These are phyloP conservation scores for Mycena venus DNA, from an alignment of 768 basidiomycete genomes.

Conservation along the genomic window DNA sequence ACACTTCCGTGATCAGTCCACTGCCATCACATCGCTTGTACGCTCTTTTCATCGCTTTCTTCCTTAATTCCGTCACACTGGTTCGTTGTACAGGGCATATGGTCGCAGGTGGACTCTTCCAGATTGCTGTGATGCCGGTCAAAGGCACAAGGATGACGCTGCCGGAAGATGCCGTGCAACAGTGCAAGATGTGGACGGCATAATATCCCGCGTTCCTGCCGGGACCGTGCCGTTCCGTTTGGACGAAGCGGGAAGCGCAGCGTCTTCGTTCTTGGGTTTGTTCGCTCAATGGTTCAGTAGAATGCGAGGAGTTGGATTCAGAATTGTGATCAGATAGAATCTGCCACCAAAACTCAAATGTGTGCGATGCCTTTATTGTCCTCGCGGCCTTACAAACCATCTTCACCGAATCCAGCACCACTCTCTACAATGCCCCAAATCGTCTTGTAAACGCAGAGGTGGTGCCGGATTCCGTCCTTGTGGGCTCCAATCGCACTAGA, in stretches of 20 bases:
- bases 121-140: neutral
- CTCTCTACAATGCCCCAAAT: no score
- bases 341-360: neutral
- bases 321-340: neutral
- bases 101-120: neutral
- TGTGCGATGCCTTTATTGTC: neutral
- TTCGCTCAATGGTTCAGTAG: neutral
- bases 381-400: neutral
- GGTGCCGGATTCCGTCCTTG: no score
- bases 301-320: neutral
- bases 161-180: neutral
- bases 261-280: neutral
- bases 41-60: neutral
- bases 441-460: no score
- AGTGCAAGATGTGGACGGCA: neutral
- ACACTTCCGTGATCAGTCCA: neutral
- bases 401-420: no score
- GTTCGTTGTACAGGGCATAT: neutral
- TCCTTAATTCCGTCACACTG: neutral
- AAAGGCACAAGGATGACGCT: neutral
- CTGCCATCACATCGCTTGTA: neutral
- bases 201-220: neutral
- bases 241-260: neutral
- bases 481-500: no score
- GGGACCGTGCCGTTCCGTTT: neutral